These are phyloP conservation scores for Cystoderma amianthinum DNA, from an alignment of 768 basidiomycete species.

Conservation along the genomic window DNA sequence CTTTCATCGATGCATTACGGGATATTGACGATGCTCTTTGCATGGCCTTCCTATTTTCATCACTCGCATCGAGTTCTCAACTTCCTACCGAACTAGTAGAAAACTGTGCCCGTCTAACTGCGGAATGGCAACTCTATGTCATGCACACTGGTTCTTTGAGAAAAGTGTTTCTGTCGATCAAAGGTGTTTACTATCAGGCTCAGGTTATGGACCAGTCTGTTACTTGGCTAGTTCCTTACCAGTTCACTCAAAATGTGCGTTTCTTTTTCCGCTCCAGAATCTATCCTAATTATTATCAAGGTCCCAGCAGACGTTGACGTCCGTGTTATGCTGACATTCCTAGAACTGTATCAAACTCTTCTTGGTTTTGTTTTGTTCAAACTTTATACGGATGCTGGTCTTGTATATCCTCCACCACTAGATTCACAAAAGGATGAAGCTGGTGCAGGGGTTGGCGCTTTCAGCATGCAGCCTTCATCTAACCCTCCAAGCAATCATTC, in stretches of 20 bases:
- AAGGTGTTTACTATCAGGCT: constrained; percentile 97
- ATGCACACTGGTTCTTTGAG: constrained; percentile 81
- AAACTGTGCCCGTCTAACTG: constrained; percentile 83
- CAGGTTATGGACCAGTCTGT: constrained; percentile 89
- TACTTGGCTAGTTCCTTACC: constrained; percentile 96
- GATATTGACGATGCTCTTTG: constrained; percentile 97
- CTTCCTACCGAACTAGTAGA: constrained; percentile 80
- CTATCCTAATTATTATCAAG: constrained; percentile 29
- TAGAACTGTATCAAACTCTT: constrained; percentile 96
- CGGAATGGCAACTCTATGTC: constrained; percentile 96
- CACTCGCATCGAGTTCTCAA: constrained; percentile 79
- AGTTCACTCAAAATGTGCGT: constrained; percentile 89
- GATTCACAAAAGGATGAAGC: constrained; percentile 78
- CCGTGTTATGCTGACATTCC: constrained; percentile 95
- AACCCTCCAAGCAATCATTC: too few species aligned
- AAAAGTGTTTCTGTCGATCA: constrained; percentile 94
- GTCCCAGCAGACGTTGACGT: constrained; percentile 94
- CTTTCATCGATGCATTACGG: constrained; percentile 90
- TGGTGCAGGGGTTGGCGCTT: constrained; percentile 85
- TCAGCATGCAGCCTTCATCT: constrained; percentile 56
- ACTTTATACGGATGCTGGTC: constrained; percentile 89
- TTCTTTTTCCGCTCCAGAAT: constrained; percentile 2
- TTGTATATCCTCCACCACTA: constrained; percentile 93
- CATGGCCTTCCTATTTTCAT: constrained; percentile 89
- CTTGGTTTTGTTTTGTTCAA: constrained; percentile 96